phyloP scores from a whole-genome alignment of 2,329 filamentous ascomycete genomes.

The Cladosporium velox region DNA sequence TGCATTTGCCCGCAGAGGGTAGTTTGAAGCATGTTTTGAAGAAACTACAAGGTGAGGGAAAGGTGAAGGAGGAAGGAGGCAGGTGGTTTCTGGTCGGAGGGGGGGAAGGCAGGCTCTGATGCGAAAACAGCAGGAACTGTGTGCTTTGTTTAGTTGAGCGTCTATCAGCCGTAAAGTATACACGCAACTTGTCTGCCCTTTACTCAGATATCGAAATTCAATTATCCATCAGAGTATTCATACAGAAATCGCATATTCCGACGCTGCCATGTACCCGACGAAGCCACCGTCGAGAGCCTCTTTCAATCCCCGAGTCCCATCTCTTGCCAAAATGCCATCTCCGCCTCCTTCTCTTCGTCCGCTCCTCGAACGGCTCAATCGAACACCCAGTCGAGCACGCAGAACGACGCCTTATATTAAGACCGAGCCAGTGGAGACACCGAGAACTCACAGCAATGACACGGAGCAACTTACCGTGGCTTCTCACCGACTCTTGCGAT shows the following conservation, averaged over 20 bases:
- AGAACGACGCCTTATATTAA: background rate
- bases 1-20: constrained; percentile 74
- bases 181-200: too few relatives aligned
- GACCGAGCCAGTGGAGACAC: background rate
- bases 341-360: constrained; percentile 3
- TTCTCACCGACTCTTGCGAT: background rate
- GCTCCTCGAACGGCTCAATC: constrained; percentile 8
- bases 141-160: background rate
- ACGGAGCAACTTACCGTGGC: background rate
- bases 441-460: background rate
- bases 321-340: background rate
- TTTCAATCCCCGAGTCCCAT: background rate
- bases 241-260: background rate
- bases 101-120: constrained; percentile 24
- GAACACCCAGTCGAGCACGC: background rate
- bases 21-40: constrained; percentile 76
- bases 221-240: background rate
- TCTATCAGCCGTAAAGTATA: background rate
- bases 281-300: background rate
- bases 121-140: background rate
- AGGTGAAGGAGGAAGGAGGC: constrained; percentile 49
- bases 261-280: background rate
- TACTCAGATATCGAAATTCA: too few relatives aligned
- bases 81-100: constrained; percentile 36
- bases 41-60: constrained; percentile 77